Percentiles rank a stretch among this genome's conserved stretches.
These are phyloP conservation scores for Backusella macrospora DNA, from an alignment of 192 early-diverging fungal species.

Conservation along the genomic window DNA sequence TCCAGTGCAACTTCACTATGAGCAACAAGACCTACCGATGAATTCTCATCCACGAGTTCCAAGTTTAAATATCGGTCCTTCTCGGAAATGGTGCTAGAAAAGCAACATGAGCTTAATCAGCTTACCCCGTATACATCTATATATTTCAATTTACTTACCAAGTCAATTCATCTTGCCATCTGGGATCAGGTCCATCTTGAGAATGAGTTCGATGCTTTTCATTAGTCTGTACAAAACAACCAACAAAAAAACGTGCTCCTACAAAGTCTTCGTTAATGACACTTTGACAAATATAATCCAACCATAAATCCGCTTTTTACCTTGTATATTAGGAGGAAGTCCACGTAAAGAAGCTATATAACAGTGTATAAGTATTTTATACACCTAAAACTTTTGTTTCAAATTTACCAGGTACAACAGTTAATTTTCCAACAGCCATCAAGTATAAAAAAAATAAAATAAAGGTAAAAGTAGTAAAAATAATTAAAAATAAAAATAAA, in stretches of 20 bases:
- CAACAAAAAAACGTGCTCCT: constrained; percentile 31
- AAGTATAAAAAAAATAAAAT: neutral
- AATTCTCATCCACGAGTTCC: constrained; percentile 38
- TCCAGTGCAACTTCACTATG: constrained; percentile 13
- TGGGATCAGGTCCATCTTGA: constrained; percentile 28
- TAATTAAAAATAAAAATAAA: neutral
- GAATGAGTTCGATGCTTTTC: constrained; percentile 42
- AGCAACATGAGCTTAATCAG: neutral
- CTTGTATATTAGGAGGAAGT: neutral
- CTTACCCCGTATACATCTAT: neutral
- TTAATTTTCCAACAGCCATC: constrained; percentile 24
- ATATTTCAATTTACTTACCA: constrained; percentile 17
- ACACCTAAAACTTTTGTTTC: neutral
- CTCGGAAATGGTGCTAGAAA: constrained; percentile 29
- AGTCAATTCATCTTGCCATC: constrained; percentile 34
- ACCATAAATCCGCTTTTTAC: neutral
- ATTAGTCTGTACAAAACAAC: constrained; percentile 33
- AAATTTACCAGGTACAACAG: constrained; percentile 15
- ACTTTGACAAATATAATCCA: neutral
- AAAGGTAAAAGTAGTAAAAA: neutral
- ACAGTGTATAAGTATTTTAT: neutral
- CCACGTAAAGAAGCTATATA: constrained; percentile 24
- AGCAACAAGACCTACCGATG: constrained; percentile 26
- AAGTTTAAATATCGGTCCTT: constrained; percentile 24
- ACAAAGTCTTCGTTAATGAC: neutral